These are phyloP conservation scores for Ogataea hybrid DNA, from an alignment of 1,139 yeast species.

Conservation along the genomic window DNA sequence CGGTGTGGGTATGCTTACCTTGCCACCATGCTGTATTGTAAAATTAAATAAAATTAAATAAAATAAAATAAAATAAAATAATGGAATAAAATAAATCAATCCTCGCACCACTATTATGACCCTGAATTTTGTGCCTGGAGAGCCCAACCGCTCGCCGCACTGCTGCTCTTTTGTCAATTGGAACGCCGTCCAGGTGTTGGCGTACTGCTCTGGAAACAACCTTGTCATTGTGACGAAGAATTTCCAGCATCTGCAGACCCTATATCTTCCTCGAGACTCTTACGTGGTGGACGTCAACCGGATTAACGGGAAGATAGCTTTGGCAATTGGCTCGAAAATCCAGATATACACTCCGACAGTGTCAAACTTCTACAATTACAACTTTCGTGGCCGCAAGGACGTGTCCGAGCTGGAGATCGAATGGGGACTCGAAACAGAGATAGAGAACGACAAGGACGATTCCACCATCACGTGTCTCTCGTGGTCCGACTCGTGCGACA, in stretches of 20 bases:
- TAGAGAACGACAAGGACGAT: conserved; percentile 34
- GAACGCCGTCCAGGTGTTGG: conserved; percentile 64
- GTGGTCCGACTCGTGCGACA: conserved; percentile 57
- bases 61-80: too few species aligned
- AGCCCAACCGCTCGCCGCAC: conserved; percentile 59
- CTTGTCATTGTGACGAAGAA: conserved; percentile 60
- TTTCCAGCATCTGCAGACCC: conserved; percentile 64
- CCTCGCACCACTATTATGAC: conserved; percentile 43
- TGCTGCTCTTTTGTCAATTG: conserved; percentile 64
- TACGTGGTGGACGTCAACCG: conserved; percentile 61
- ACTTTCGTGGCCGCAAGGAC: conserved; percentile 32
- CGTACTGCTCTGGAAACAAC: conserved; percentile 88
- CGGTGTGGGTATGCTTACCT: conserved; percentile 21
- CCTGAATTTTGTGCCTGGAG: conserved; percentile 78
- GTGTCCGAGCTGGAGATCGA: conserved; percentile 28
- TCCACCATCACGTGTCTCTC: conserved; percentile 49
- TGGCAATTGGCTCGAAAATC: conserved; percentile 39
- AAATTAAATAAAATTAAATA: too few species aligned
- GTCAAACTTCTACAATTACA: conserved; percentile 32
- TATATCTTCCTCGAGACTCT: conserved; percentile 69
- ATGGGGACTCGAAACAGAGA: conserved; percentile 47
- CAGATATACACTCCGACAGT: conserved; percentile 44
- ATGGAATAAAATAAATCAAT: neutral
- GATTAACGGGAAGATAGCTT: conserved; percentile 55
- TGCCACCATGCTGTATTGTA: conserved; percentile 26